Base-by-base conservation (phyloP, 2,329 filamentous ascomycete genomes). In the Myotisia sp. region DNA sequence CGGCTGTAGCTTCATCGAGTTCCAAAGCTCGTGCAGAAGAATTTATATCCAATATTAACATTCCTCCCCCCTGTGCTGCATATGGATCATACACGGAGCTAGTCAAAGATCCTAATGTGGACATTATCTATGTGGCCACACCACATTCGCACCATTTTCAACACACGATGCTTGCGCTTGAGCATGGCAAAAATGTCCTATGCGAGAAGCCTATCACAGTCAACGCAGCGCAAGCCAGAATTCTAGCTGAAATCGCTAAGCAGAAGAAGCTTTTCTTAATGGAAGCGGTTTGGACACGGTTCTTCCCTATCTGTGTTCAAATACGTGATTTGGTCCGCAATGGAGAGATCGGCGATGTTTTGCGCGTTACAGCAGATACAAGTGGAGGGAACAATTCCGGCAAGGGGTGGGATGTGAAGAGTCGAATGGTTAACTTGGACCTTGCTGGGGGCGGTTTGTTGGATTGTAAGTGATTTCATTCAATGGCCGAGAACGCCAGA, bases 371-470 rank as follows among this genome's bases (percentile, higher is more conserved):
- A 21, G 69, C 71, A 5, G 72, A 76, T 52, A 73, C 72, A 44
- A 70, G 75, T 49, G 68, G 81, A 47, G 71, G 70, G 30, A 31
- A 17, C 12, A 67, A 74, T 46, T 67, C 72, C 1, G 68, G 80
- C 47, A 70, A 66, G 36, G 62, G 71, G 36, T 71, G 65, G 45
- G 63, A 68, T 26, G 68, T 75, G 47, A 62, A 67, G 33, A 67
- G 85, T 60, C 76, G 85, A 34, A 85, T 92, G 74, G 71, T 92
- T 42, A 92, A 92, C 57, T 67, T 68, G 13, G 77, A 86, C 48
- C 67, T 93, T 28, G 85, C 84, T 0, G 85, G 85, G 19, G 85
- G 85, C 34, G 79, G 77, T 2, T 63, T 92, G 36, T 68, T 93
- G 33, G 85, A 93, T 56, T 65, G 62, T 65, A 44, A 45, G 60